These are phyloP conservation scores for Pleurotus giganteus DNA, from an alignment of 768 basidiomycete genomes.

Conservation along the genomic window DNA sequence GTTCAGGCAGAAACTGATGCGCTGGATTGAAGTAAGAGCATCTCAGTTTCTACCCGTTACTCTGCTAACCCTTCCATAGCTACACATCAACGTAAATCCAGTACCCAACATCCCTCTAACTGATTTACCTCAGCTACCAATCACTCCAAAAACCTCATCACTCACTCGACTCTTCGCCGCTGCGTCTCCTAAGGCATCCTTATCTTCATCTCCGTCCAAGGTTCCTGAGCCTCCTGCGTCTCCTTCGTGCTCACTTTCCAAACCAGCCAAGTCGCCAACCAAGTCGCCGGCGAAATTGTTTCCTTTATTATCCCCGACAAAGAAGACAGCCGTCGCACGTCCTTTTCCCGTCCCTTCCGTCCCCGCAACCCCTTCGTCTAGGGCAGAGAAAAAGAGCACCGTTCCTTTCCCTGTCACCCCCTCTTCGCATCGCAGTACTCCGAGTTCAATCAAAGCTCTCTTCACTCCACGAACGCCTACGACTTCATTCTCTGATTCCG, in stretches of 20 bases:
- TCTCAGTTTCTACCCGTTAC: not conserved
- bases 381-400: conserved; percentile 23
- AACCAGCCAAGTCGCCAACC: conserved; percentile 32
- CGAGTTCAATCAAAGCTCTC: conserved; percentile 20
- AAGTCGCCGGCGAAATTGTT: conserved; percentile 49
- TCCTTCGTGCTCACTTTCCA: conserved; percentile 23
- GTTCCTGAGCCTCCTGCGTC: conserved; percentile 39
- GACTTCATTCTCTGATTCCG: conserved; percentile 28
- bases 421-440: conserved; percentile 42
- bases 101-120: conserved; percentile 64
- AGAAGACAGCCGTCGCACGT: conserved; percentile 47
- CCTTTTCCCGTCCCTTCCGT: conserved; percentile 33
- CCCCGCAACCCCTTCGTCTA: conserved; percentile 3
- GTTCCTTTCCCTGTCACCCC: conserved; percentile 66
- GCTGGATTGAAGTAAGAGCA: conserved; percentile 59
- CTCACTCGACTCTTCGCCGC: conserved; percentile 72
- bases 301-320: conserved; percentile 39
- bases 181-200: conserved; percentile 63
- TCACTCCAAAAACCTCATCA: conserved; percentile 55
- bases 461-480: conserved; percentile 47
- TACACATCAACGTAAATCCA: conserved; percentile 40
- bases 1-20: conserved; percentile 56
- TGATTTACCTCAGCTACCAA: conserved; percentile 59
- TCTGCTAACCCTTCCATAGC: conserved; percentile 32
- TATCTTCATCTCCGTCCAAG: conserved; percentile 28